Conservation (phyloP, 257 asterid genomes). For the Lithospermum erythrorhizon region DNA sequence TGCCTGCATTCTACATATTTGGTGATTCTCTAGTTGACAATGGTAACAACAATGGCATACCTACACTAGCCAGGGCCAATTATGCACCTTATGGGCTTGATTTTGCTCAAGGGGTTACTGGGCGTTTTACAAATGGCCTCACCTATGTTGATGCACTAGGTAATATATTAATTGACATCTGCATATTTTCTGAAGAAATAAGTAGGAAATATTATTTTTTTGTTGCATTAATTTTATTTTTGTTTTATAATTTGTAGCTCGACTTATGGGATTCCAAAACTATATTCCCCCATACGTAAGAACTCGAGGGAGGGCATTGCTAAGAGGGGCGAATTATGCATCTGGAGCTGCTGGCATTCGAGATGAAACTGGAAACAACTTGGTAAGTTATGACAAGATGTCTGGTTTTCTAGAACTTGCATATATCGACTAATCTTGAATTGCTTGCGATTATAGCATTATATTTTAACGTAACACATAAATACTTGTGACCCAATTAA, state of each 20-base stretch:
- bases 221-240: not conserved
- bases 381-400: conserved; percentile 13
- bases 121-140: conserved; percentile 37
- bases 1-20: conserved; percentile 32
- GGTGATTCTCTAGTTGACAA: conserved; percentile 49
- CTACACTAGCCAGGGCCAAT: conserved; percentile 32
- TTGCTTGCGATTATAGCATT: too few relatives aligned
- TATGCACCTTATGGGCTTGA: conserved; percentile 54
- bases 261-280: conserved; percentile 18
- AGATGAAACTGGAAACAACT: conserved; percentile 17
- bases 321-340: conserved; percentile 31
- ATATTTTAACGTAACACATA: too few relatives aligned
- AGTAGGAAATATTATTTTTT: not conserved
- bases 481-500: too few relatives aligned
- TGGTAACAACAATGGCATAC: conserved; percentile 44
- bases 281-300: conserved; percentile 22
- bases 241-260: conserved; percentile 15
- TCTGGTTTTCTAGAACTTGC: too few relatives aligned
- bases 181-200: not conserved
- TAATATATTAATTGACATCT: conserved; percentile 5
- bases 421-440: too few relatives aligned
- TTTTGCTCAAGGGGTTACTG: conserved; percentile 36
- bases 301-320: conserved; percentile 8
- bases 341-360: conserved; percentile 33
- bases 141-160: conserved; percentile 34